Conservation (phyloP, 23 red algal genomes). For the Agarophyton chilense region DNA sequence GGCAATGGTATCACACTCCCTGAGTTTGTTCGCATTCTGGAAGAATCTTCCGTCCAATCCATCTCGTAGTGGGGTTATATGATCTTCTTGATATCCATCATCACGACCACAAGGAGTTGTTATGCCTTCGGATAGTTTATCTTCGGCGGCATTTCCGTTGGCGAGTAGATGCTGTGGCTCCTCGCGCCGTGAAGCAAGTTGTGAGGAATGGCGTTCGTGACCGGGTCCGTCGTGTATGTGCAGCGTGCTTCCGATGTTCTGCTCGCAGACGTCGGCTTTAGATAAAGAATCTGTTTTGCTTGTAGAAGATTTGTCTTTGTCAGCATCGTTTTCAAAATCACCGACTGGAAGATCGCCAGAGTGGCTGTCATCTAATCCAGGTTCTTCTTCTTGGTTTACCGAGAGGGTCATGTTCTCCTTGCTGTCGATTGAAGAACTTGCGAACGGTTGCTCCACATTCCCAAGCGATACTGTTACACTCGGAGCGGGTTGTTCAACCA, state of each 20-base stretch:
- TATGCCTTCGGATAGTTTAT: slow-evolving; percentile 12
- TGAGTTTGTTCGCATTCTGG: too few species aligned
- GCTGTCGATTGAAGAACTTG: neutral
- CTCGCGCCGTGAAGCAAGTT: neutral
- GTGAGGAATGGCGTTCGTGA: neutral
- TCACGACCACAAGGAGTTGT: slow-evolving; percentile 1
- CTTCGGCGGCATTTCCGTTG: neutral
- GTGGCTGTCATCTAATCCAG: neutral
- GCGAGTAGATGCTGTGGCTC: neutral
- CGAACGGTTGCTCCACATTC: neutral
- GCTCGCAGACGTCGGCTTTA: neutral
- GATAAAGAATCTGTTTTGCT: neutral
- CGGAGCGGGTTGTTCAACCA: neutral
- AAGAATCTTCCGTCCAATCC: neutral
- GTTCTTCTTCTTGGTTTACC: neutral
- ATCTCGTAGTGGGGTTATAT: neutral
- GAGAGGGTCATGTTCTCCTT: neutral
- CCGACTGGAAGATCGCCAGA: neutral
- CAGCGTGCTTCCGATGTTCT: neutral
- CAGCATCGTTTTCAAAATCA: neutral
- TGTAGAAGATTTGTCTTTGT: neutral
- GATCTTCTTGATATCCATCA: slow-evolving; percentile 6
- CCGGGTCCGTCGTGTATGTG: neutral
- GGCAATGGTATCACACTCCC: neutral
- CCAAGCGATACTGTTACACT: neutral